Conservation (phyloP, 768 basidiomycete species). For the Pholiota microspora region DNA sequence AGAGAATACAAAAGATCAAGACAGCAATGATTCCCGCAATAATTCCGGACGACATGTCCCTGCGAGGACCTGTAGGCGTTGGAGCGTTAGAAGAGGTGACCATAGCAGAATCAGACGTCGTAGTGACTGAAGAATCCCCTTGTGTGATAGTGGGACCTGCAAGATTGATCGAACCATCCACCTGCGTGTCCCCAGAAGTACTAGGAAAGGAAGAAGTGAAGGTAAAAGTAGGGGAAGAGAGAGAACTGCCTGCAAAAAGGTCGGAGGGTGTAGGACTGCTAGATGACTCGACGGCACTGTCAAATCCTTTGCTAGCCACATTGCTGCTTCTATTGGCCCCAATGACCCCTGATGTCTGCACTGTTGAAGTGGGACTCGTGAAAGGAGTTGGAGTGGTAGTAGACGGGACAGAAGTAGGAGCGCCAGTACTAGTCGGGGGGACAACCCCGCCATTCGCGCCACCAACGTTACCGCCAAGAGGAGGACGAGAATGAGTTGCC, state of each 20-base stretch:
- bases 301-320: not conserved
- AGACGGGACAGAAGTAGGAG: no score
- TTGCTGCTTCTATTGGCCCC: not conserved
- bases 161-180: not conserved
- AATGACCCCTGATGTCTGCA: not conserved
- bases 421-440: no score
- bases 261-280: not conserved
- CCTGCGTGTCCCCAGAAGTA: not conserved
- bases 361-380: not conserved
- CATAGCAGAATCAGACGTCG: not conserved
- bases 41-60: not conserved
- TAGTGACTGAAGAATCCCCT: not conserved
- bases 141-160: not conserved
- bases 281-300: not conserved
- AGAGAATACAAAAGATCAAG: not conserved
- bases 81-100: not conserved
- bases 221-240: not conserved
- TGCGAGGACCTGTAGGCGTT: not conserved
- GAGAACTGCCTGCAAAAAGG: no score
- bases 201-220: not conserved
- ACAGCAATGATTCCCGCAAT: not conserved
- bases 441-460: not conserved
- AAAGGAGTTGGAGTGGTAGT: not conserved
- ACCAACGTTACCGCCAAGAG: not conserved
- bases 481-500: not conserved